phyloP scores from a whole-genome alignment of 1,284 basidiomycete genomes.

The Cutaneotrichosporon dermatis region DNA sequence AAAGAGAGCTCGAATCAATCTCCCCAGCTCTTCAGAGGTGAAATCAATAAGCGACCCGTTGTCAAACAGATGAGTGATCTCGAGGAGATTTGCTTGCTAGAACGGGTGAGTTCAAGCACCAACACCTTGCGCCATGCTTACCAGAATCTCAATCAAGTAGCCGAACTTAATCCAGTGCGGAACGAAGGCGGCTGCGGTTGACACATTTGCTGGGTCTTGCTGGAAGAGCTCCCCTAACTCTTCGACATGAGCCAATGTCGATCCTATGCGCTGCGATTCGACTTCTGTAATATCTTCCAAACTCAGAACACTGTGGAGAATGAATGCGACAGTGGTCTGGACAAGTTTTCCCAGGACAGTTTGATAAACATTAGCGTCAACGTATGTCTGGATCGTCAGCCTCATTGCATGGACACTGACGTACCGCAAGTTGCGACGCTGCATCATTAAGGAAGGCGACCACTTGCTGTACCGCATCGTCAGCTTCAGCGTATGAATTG shows the following conservation, averaged over 20 bases:
- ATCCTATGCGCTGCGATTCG: conserved; percentile 77
- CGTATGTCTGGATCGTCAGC: conserved; percentile 12
- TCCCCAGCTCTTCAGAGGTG: conserved; percentile 72
- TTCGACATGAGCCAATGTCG: conserved; percentile 72
- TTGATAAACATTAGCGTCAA: conserved; percentile 12
- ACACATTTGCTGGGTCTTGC: conserved; percentile 12
- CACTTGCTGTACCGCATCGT: conserved; percentile 29
- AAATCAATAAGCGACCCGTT: conserved; percentile 90
- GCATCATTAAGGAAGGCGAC: conserved; percentile 64
- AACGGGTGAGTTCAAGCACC: not conserved
- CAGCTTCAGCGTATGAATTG: conserved; percentile 43
- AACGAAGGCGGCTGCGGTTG: conserved; percentile 56
- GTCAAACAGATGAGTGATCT: conserved; percentile 89
- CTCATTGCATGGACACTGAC: conserved; percentile 17
- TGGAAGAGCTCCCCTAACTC: conserved; percentile 73
- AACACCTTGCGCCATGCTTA: conserved; percentile 48
- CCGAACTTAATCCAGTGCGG: conserved; percentile 93
- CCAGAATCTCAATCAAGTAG: conserved; percentile 83
- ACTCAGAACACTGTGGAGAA: conserved; percentile 70
- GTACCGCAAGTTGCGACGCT: conserved; percentile 68
- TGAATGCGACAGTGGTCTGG: conserved; percentile 64
- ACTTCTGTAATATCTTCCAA: conserved; percentile 85
- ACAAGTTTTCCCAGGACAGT: conserved; percentile 65
- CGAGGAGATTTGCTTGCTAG: conserved; percentile 70
- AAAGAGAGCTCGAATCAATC: conserved; percentile 80